Percentiles rank a stretch among this genome's conserved stretches.
Evolutionary conservation across 2,329 filamentous ascomycete genomes (phyloP).

Genomic region (Huntiella bhutanensis): DNA sequence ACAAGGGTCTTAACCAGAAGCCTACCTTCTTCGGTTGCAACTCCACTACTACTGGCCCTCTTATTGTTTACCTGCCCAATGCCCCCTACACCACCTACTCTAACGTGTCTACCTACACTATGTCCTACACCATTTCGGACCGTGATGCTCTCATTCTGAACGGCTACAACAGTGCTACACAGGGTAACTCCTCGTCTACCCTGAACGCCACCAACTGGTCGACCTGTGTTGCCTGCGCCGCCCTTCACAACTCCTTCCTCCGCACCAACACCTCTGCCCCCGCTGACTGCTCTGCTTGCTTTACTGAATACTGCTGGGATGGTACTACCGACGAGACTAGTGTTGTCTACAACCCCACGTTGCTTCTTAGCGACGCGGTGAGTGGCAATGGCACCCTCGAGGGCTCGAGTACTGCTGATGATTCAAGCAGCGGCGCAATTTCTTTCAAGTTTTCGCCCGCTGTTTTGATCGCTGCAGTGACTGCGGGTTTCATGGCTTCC

Average conservation of each 20-base stretch:
- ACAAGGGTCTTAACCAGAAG: constrained; percentile 36
- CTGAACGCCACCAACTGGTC: constrained; percentile 40
- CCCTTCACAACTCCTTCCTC: constrained; percentile 56
- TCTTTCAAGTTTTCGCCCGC: not conserved
- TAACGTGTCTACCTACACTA: constrained; percentile 64
- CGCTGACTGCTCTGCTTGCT: constrained; percentile 55
- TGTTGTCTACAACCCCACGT: constrained; percentile 7
- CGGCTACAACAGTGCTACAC: constrained; percentile 66
- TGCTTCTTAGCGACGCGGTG: not conserved
- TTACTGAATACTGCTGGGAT: constrained; percentile 78
- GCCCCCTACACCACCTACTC: constrained; percentile 56
- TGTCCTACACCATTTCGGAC: constrained; percentile 41
- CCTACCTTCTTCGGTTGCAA: constrained; percentile 48
- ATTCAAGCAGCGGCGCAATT: no score
- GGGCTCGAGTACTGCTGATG: no score
- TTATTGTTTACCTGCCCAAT: constrained; percentile 80
- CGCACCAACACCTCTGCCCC: constrained; percentile 53
- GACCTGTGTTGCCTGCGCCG: constrained; percentile 71
- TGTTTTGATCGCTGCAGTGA: not conserved
- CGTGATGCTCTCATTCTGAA: constrained; percentile 72
- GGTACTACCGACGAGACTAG: constrained; percentile 32
- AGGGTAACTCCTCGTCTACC: constrained; percentile 62
- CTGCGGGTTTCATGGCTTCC: not conserved
- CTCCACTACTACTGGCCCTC: constrained; percentile 35
- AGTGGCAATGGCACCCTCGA: no score